Percentiles rank a stretch among this genome's conserved stretches.
Conservation (phyloP, 768 basidiomycete species). For the Sistotremastrum suecicum region DNA sequence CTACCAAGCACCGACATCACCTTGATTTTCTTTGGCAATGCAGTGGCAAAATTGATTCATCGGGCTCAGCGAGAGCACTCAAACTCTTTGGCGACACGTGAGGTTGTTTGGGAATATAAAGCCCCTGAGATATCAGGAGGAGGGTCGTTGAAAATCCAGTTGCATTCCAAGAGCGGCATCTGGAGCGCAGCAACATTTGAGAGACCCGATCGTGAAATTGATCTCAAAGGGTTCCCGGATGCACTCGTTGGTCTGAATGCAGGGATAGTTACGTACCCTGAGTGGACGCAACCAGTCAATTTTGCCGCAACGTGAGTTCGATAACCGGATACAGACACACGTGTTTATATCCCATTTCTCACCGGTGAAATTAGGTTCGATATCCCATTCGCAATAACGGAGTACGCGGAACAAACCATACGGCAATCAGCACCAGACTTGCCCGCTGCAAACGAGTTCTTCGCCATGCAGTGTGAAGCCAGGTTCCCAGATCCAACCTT, state of each 20-base stretch:
- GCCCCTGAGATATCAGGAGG: constrained; percentile 23
- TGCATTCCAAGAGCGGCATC: constrained; percentile 16
- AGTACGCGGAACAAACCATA: no score
- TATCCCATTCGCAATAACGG: no score
- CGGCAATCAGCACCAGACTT: no score
- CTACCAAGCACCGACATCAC: constrained; percentile 31
- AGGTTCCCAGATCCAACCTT: no score
- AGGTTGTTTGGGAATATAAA: constrained; percentile 20
- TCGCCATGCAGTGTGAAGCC: no score
- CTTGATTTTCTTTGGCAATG: constrained; percentile 25
- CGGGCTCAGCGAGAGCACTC: constrained; percentile 16
- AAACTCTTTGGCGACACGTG: constrained; percentile 12
- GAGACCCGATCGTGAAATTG: no score
- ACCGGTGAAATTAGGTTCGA: no score
- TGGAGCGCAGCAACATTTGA: constrained; percentile 9
- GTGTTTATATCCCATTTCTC: no score
- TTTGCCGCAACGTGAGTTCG: no score
- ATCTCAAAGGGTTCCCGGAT: constrained; percentile 16
- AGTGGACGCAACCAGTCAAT: constrained; percentile 15
- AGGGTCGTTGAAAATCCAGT: constrained; percentile 24
- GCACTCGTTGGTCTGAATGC: constrained; percentile 29
- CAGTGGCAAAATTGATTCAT: constrained; percentile 17
- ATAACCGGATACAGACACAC: no score
- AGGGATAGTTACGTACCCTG: constrained; percentile 21
- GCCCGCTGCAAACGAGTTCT: no score